Evolutionary conservation across 2,329 filamentous ascomycete genomes (phyloP).

Genomic region (Allantophomopsis lycopodina): DNA sequence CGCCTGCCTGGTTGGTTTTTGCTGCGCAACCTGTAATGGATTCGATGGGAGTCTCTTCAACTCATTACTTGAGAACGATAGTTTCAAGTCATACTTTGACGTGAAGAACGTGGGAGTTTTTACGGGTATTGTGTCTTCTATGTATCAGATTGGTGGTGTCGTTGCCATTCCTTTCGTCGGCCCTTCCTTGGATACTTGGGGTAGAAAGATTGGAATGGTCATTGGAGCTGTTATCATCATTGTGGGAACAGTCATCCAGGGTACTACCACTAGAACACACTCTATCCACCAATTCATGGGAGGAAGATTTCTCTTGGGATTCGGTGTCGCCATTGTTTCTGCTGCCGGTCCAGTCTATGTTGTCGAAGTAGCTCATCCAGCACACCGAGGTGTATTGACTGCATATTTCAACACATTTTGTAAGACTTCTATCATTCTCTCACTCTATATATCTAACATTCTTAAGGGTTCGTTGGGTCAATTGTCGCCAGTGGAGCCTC

Average conservation of each 20-base stretch:
- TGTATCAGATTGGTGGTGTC: conserved; percentile 37
- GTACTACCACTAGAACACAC: conserved; percentile 17
- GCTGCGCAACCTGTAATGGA: conserved; percentile 36
- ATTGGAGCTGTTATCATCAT: conserved; percentile 28
- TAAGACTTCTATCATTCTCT: conserved; percentile 3
- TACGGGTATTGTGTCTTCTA: conserved; percentile 34
- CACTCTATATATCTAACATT: background rate
- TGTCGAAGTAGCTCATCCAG: conserved; percentile 31
- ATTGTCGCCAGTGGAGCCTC: conserved; percentile 40
- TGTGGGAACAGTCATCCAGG: conserved; percentile 30
- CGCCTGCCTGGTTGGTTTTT: conserved; percentile 31
- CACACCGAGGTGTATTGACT: conserved; percentile 27
- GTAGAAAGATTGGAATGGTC: conserved; percentile 31
- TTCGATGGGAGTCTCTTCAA: conserved; percentile 37
- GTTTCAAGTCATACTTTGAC: conserved; percentile 24
- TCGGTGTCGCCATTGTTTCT: conserved; percentile 33
- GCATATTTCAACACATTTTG: conserved; percentile 16
- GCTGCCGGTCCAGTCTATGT: conserved; percentile 32
- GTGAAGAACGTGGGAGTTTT: conserved; percentile 29
- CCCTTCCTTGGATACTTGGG: conserved; percentile 30
- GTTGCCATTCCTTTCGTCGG: conserved; percentile 31
- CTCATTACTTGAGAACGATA: conserved; percentile 28
- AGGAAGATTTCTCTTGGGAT: conserved; percentile 48
- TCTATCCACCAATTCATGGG: conserved; percentile 30
- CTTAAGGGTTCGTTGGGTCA: conserved; percentile 24